Conservation (phyloP, 2,329 filamentous ascomycete genomes). For the Colletotrichum sidae region DNA sequence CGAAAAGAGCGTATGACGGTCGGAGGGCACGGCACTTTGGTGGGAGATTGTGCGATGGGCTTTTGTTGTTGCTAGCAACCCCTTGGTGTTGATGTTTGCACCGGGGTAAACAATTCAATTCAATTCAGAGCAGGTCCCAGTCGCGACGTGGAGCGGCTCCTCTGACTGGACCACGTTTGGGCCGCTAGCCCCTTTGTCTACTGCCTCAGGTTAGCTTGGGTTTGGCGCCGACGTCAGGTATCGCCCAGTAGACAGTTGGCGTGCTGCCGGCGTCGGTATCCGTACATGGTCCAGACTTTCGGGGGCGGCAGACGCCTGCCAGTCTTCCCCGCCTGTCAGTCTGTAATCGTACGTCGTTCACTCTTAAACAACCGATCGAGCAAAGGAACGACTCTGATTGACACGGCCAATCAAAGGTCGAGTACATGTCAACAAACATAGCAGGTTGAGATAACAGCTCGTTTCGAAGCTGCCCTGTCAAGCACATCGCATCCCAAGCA, state of each 20-base stretch:
- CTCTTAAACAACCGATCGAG: no score
- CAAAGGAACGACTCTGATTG: no score
- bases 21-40: constrained; percentile 14
- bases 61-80: constrained; percentile 39
- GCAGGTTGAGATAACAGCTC: no score
- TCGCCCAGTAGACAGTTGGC: background rate
- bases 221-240: constrained; percentile 7
- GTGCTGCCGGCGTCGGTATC: constrained; percentile 6
- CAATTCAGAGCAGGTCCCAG: background rate
- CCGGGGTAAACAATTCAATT: constrained; percentile 31
- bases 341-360: background rate
- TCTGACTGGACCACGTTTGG: constrained; percentile 36
- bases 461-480: no score
- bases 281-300: constrained; percentile 6
- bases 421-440: no score
- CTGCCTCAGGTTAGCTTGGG: constrained; percentile 31
- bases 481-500: no score
- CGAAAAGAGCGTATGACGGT: constrained; percentile 21
- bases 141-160: constrained; percentile 24
- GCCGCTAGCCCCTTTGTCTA: constrained; percentile 25
- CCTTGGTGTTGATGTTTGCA: constrained; percentile 38
- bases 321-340: background rate
- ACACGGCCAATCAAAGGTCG: no score
- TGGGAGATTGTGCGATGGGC: constrained; percentile 17
- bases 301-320: background rate